Evolutionary conservation across 2,329 filamentous ascomycete species (phyloP).

Genomic region (Xylaria sp.): DNA sequence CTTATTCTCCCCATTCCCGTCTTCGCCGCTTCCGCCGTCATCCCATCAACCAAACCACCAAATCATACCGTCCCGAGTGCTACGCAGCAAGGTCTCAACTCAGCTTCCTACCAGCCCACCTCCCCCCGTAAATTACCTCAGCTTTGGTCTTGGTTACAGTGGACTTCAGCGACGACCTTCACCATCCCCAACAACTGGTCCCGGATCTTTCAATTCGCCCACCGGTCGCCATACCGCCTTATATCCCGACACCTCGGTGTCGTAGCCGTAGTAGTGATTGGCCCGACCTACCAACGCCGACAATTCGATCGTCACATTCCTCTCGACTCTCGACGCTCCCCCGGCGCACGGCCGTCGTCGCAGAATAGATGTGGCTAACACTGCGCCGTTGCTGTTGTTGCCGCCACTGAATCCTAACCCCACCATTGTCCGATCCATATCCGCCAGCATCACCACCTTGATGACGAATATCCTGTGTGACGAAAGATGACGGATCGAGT

Average conservation of each 20-base stretch:
- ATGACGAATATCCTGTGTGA: conserved; percentile 36
- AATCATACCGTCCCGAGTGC: not conserved
- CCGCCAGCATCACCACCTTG: conserved; percentile 37
- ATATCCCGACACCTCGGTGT: conserved; percentile 20
- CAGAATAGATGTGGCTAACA: conserved; percentile 45
- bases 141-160: conserved; percentile 4
- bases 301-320: conserved; percentile 38
- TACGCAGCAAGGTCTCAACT: conserved; percentile 1
- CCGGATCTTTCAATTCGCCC: conserved; percentile 6
- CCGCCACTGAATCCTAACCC: conserved; percentile 33
- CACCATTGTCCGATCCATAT: conserved; percentile 35
- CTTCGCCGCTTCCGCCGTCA: conserved; percentile 22
- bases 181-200: conserved; percentile 2
- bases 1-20: conserved; percentile 25
- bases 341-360: conserved; percentile 45
- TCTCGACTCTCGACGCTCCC: conserved; percentile 37
- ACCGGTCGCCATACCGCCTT: conserved; percentile 3
- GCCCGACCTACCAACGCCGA: conserved; percentile 28
- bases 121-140: conserved; percentile 19
- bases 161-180: conserved; percentile 19
- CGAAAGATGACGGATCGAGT: conserved; percentile 57
- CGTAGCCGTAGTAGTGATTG: conserved; percentile 36
- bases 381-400: conserved; percentile 31
- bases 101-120: conserved; percentile 2
- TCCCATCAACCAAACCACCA: conserved; percentile 5